Evolutionary conservation across 371 early-diverging fungal species (phyloP).

Genomic region (Zychaea mexicana): DNA sequence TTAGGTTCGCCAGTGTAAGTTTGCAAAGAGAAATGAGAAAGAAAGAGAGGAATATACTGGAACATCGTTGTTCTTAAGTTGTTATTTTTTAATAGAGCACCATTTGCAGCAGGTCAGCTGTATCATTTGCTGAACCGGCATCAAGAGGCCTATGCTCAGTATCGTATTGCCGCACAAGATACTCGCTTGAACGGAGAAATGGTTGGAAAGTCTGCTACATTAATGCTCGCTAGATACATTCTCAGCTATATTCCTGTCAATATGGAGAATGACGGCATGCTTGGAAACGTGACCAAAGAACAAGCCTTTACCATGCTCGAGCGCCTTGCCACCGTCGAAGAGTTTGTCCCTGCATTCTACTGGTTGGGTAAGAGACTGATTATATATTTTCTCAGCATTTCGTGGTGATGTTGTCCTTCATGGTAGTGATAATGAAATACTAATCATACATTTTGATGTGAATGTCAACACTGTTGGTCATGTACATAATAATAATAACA

Average conservation of each 20-base stretch:
- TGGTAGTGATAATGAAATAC: no score
- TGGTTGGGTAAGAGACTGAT: constrained; percentile 36
- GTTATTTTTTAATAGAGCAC: constrained; percentile 27
- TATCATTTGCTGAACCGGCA: constrained; percentile 35
- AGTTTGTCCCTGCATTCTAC: constrained; percentile 34
- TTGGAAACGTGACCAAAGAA: constrained; percentile 12
- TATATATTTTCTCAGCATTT: no score
- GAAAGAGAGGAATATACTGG: no score
- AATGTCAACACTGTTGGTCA: no score
- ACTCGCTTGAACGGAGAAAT: constrained; percentile 23
- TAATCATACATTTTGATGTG: no score
- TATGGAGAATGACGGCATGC: not conserved
- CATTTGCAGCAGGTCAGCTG: constrained; percentile 47
- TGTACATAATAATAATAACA: not conserved
- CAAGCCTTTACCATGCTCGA: constrained; percentile 31
- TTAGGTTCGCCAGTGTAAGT: constrained; percentile 44
- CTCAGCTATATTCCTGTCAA: constrained; percentile 36
- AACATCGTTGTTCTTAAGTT: not conserved
- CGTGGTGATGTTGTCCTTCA: no score
- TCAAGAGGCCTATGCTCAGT: constrained; percentile 40
- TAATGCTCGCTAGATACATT: constrained; percentile 46
- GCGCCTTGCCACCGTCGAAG: constrained; percentile 27
- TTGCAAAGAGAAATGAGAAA: not conserved
- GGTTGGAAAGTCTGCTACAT: constrained; percentile 30
- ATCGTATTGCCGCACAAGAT: constrained; percentile 34